Conservation (phyloP, 352 stramenopile species). For the Globisporangium apiculatum region DNA sequence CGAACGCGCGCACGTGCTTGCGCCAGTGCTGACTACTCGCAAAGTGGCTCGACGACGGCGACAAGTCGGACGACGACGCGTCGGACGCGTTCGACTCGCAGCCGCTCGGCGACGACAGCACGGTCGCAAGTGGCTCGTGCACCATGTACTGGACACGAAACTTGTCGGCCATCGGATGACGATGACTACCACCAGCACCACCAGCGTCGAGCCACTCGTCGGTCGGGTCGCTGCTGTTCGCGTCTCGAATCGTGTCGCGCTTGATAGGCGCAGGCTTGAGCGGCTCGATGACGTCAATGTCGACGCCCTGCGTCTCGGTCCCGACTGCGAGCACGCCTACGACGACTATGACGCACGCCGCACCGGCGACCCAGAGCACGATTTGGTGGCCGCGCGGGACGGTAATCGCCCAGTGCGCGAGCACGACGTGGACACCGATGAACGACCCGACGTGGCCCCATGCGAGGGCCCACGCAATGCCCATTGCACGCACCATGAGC, state of each 20-base stretch:
- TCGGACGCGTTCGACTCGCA: slow-evolving; percentile 7
- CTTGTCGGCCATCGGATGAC: no score
- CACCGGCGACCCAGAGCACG: slow-evolving; percentile 8
- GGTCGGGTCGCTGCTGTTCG: no score
- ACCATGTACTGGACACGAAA: slow-evolving; percentile 1
- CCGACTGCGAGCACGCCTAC: slow-evolving; percentile 5
- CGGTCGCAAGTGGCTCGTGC: slow-evolving; percentile 18
- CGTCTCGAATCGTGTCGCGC: slow-evolving; percentile 1
- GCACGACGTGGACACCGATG: slow-evolving; percentile 23
- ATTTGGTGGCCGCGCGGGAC: slow-evolving; percentile 5
- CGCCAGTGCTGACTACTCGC: slow-evolving; percentile 13
- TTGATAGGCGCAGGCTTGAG: slow-evolving; percentile 4
- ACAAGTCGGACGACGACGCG: slow-evolving; percentile 11
- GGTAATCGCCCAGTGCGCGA: slow-evolving; percentile 21
- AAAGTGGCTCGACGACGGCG: slow-evolving; percentile 6
- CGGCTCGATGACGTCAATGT: slow-evolving; percentile 15
- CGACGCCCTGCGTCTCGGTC: slow-evolving; percentile 8
- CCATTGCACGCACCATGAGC: slow-evolving; percentile 34
- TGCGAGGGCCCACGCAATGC: slow-evolving; percentile 26
- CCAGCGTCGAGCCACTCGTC: slow-evolving; percentile 9
- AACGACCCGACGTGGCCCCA: slow-evolving; percentile 37
- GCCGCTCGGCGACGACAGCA: slow-evolving; percentile 13
- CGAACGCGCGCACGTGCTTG: slow-evolving; percentile 15
- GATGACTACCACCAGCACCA: no score
- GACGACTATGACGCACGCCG: neutral